Evolutionary conservation across 768 basidiomycete species (phyloP), one percentile per base, ranked within the genome.

Genomic region (Pluteus cervinus): DNA sequence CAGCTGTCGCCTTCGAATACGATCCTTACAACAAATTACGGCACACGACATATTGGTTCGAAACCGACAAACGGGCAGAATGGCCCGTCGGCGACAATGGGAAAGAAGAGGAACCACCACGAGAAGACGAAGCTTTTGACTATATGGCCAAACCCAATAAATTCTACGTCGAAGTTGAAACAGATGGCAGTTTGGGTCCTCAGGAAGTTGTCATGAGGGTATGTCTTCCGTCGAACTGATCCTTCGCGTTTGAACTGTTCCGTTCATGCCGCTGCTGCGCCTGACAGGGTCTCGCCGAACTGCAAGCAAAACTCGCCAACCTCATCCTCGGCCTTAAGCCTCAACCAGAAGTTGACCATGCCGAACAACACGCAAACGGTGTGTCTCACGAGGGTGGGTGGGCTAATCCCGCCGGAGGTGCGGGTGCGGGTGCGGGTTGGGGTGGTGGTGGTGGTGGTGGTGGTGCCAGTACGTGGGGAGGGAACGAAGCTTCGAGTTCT

Each of bases 21-120:
- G 96, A 99, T 60, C 96, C 96, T 9, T 75, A 97, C 68, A 99
- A 99, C 65, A 91, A 91, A 58, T 70, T 99, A 22, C 79, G 92
- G 37, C 96, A 99, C 61, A 98, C 96, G 3, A 79, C 85, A 2
- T 79, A 96, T 59, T 98, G 96, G 96, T 89, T 71, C 54, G 96
- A 99, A 60, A 72, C 68, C 16, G 80, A 92, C 49, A 69, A 76
- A 46, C 76, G 77, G 22, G 71, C 60, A 3, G 96, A 99, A 63
- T 99, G 96, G 96, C 94, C 93, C 1, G 58, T 93, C 6, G 78
- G 87, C 46, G 75, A 79, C 24, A 98, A 98, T 55, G 87, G 85
- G 11, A 68, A 73, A 43, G 82, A 90, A 52, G 90, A 93, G 58
- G 86, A 89, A 50, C 59, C 79, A 2, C 81, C 80, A 2, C 68